Percentiles rank a stretch among this genome's conserved stretches.
These are phyloP conservation scores for Rhizopogon vulgaris DNA, from an alignment of 768 basidiomycete genomes.

Conservation along the genomic window DNA sequence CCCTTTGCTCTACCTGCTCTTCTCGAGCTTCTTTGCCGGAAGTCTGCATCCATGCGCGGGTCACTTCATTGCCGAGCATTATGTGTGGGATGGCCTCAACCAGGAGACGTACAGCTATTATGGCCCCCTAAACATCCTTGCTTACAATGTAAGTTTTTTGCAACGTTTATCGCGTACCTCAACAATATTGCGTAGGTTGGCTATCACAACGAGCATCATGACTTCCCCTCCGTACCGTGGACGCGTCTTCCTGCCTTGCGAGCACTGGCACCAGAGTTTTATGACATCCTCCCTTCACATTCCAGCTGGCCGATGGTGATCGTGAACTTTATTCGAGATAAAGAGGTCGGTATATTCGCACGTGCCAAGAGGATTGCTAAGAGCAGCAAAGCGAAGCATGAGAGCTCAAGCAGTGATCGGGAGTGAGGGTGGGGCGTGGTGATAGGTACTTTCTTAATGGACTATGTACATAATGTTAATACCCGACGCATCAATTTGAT, in stretches of 20 bases:
- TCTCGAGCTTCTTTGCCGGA: conserved; percentile 94
- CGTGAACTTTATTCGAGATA: conserved; percentile 88
- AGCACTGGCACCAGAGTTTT: conserved; percentile 84
- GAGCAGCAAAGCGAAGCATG: conserved; percentile 15
- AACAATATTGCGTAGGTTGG: conserved; percentile 57
- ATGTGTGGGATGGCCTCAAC: conserved; percentile 84
- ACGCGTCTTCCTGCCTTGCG: conserved; percentile 83
- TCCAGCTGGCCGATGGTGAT: conserved; percentile 94
- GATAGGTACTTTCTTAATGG: conserved; percentile 4
- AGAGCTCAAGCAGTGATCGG: conserved; percentile 7
- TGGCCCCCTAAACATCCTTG: conserved; percentile 80
- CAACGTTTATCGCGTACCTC: background rate
- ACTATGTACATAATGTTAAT: conserved; percentile 3
- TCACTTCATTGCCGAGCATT: conserved; percentile 98
- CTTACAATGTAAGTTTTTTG: conserved; percentile 76
- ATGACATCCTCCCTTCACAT: conserved; percentile 82
- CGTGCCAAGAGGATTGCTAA: conserved; percentile 71
- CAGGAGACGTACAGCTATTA: conserved; percentile 99
- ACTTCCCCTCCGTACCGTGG: conserved; percentile 96
- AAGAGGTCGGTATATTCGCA: conserved; percentile 82
- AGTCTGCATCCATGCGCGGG: conserved; percentile 93
- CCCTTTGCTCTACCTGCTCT: conserved; percentile 75
- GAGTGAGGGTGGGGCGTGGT: conserved; percentile 7
- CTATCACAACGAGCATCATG: conserved; percentile 99
- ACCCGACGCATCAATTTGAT: background rate